phyloP scores from a whole-genome alignment of 2,329 filamentous ascomycete species.

The Epichloe brachyelytri region DNA sequence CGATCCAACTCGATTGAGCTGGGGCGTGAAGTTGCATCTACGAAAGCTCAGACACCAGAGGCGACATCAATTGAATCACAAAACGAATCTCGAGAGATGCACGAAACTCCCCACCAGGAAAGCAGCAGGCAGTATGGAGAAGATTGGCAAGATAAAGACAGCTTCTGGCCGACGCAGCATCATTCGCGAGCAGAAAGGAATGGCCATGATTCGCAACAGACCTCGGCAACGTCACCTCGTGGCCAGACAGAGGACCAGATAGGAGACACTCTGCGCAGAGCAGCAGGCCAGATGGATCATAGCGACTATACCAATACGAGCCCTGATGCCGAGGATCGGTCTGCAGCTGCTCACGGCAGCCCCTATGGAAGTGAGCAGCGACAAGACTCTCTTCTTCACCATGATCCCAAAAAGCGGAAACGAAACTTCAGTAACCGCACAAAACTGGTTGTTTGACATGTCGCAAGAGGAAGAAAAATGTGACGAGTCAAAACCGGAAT shows the following conservation, averaged over 20 bases:
- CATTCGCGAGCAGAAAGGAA: slow-evolving; percentile 34
- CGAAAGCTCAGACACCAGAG: slow-evolving; percentile 23
- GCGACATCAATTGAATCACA: slow-evolving; percentile 17
- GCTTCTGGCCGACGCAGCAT: slow-evolving; percentile 33
- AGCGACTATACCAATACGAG: slow-evolving; percentile 40
- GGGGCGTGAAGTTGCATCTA: slow-evolving; percentile 21
- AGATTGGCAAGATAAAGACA: slow-evolving; percentile 34
- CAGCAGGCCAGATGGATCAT: slow-evolving; percentile 31
- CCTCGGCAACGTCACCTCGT: slow-evolving; percentile 30
- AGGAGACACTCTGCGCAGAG: slow-evolving; percentile 31
- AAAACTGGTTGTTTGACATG: slow-evolving; percentile 90
- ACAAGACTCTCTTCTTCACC: slow-evolving; percentile 37
- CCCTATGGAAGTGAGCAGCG: slow-evolving; percentile 35
- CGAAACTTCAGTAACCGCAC: slow-evolving; percentile 87
- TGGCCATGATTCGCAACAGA: slow-evolving; percentile 32
- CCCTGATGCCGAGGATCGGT: slow-evolving; percentile 39
- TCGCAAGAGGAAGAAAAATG: slow-evolving; percentile 92
- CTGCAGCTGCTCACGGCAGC: slow-evolving; percentile 26
- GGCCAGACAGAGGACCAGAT: slow-evolving; percentile 38
- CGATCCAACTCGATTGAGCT: slow-evolving; percentile 50
- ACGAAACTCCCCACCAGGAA: slow-evolving; percentile 30
- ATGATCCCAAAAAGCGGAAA: slow-evolving; percentile 57
- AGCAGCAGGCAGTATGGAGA: slow-evolving; percentile 33
- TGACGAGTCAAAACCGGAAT: slow-evolving; percentile 85
- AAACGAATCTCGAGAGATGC: slow-evolving; percentile 28